Evolutionary conservation across 352 stramenopile genomes (phyloP).

Genomic region (Labyrinthula sp.): DNA sequence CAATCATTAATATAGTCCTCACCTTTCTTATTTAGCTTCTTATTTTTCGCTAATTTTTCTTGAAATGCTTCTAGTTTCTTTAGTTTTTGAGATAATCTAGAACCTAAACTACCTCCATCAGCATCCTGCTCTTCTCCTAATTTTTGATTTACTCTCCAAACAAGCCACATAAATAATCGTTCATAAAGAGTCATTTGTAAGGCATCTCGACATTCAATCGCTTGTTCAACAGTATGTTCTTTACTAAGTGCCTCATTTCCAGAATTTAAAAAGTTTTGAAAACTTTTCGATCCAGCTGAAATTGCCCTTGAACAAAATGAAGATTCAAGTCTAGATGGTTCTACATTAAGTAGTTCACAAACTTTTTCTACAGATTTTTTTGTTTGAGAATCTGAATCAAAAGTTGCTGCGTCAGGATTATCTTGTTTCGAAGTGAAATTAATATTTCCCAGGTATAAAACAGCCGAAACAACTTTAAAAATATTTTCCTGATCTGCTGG

Average conservation of each 20-base stretch:
- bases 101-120: not conserved
- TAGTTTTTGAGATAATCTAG: no score
- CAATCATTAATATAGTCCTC: constrained; percentile 39
- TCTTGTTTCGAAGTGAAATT: constrained; percentile 47
- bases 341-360: constrained; percentile 10
- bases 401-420: not conserved
- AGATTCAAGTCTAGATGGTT: not conserved
- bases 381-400: not conserved
- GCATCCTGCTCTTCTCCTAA: constrained; percentile 9
- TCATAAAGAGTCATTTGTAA: constrained; percentile 87
- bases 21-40: constrained; percentile 33
- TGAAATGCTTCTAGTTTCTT: constrained; percentile 6
- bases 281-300: no score
- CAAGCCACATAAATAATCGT: constrained; percentile 90
- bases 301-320: constrained; percentile 14
- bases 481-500: constrained; percentile 64
- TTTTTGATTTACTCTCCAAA: constrained; percentile 55
- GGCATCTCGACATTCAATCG: constrained; percentile 65
- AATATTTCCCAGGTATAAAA: constrained; percentile 83
- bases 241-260: constrained; percentile 25
- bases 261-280: no score
- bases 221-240: constrained; percentile 39
- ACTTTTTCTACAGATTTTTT: no score
- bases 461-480: constrained; percentile 58
- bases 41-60: constrained; percentile 12